Evolutionary conservation across 1,139 yeast genomes (phyloP).

Genomic region (Pichia sp.): DNA sequence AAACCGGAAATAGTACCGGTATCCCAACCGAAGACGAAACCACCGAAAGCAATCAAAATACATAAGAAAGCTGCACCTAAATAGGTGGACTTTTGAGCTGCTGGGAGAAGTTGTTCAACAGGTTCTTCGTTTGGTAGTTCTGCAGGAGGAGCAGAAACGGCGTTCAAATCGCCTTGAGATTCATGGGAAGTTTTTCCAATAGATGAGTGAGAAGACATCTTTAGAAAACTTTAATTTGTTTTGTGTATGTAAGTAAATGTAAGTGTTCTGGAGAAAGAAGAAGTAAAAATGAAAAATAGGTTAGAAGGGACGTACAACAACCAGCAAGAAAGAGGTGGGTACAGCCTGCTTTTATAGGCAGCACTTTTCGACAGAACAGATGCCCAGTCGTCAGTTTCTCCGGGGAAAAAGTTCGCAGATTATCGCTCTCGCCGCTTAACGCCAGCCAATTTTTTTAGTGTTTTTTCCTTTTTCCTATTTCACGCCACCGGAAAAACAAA

Average conservation of each 20-base stretch:
- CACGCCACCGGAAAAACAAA: too few relatives aligned
- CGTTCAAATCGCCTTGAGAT: slow-evolving; percentile 1
- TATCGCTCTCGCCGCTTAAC: too few relatives aligned
- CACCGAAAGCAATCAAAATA: slow-evolving; percentile 57
- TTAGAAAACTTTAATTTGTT: background rate
- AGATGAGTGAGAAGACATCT: slow-evolving; percentile 11
- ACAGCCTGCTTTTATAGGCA: too few relatives aligned
- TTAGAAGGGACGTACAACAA: too few relatives aligned
- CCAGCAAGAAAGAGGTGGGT: too few relatives aligned
- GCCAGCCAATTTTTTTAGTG: too few relatives aligned
- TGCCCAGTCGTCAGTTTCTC: too few relatives aligned
- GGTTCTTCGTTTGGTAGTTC: background rate
- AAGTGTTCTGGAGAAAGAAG: background rate
- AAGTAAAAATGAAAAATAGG: background rate
- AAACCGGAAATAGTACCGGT: slow-evolving; percentile 79
- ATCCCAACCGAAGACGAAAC: slow-evolving; percentile 69
- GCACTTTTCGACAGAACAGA: too few relatives aligned
- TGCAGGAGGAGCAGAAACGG: too few relatives aligned
- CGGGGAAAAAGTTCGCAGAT: too few relatives aligned
- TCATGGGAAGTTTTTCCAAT: slow-evolving; percentile 3
- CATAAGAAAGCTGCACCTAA: slow-evolving; percentile 26
- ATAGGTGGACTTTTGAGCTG: slow-evolving; percentile 11
- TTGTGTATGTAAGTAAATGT: background rate
- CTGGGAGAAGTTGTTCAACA: slow-evolving; percentile 9
- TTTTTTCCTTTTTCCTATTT: too few relatives aligned